Evolutionary conservation across 140 eudicot genomes (phyloP), one percentile per base, ranked within the genome.

Genomic region (Oenanthe javanica): DNA sequence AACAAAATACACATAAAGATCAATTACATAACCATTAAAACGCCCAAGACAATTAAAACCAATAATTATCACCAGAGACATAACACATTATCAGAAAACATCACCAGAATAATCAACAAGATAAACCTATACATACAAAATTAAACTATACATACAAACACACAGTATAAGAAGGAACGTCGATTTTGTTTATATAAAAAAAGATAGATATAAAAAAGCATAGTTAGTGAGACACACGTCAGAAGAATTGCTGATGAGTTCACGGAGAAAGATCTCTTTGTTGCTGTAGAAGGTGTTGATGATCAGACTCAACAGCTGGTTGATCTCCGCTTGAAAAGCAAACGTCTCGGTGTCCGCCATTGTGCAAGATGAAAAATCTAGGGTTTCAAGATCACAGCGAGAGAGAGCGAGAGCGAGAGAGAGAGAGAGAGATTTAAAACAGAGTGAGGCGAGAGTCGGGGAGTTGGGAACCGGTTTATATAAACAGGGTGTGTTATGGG

Each of bases 291-390:
- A 87, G 27, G 90, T 87, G 84, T 87, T 87, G 90, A 87, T 87
- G 82, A 87, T 87, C n/a, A 87, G 78, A 79, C 90, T 87, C 78
- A 87, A 61, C 10, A 87, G 86, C 86, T 87, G 90, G 84, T 87
- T 87, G 86, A 87, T 87, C 90, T 87, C 90, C 4, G 90, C 90
- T 54, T 87, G 90, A 82, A 87, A 87, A 3, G 90, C 90, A 79
- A 87, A 87, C 86, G 90, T 87, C 87, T 87, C 90, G 0, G 75
- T 36, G 10, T 87, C 90, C 84, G 87, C 82, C 90, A 87, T 87
- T 63, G 63, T 45, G 52, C 25, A 31, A 18, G 12, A n/a, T 1
- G 11, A 40, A 1, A 15, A 5, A 18, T 16, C 51, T 77, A 77
- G 80, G 80, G 81, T 77, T 77, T 77, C n/a, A n/a, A n/a, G 25